A percentile compares a stretch with the other conserved stretches of the same genome.
These are phyloP conservation scores for Saccharomycopsis malanga DNA, from an alignment of 805 yeast genomes.

Conservation along the genomic window DNA sequence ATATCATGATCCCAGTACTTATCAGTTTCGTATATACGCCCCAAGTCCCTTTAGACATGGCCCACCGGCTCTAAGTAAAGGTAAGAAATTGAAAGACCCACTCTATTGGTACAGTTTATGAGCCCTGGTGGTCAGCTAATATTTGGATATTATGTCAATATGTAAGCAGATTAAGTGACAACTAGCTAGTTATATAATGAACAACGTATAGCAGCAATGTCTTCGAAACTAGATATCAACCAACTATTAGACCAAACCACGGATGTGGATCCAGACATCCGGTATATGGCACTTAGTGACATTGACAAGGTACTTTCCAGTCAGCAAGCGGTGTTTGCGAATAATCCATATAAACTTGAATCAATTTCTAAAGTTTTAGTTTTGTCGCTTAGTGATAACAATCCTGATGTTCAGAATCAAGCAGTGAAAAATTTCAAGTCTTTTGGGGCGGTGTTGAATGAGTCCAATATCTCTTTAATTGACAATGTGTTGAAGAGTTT, in stretches of 20 bases:
- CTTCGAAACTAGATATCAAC: neutral
- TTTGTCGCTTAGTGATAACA: constrained; percentile 6
- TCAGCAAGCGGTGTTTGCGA: neutral
- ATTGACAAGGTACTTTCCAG: constrained; percentile 39
- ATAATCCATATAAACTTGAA: neutral
- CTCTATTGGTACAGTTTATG: too few relatives aligned
- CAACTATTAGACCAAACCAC: constrained; percentile 3
- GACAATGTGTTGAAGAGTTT: neutral
- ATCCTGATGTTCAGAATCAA: constrained; percentile 21
- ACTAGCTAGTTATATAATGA: too few relatives aligned
- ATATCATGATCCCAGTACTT: too few relatives aligned
- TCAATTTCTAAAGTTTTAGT: constrained; percentile 3
- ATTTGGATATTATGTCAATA: too few relatives aligned
- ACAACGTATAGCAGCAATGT: too few relatives aligned
- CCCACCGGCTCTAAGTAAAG: too few relatives aligned
- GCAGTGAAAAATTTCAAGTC: constrained; percentile 15
- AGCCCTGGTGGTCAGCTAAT: too few relatives aligned
- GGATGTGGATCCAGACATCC: constrained; percentile 71
- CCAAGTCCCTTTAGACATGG: too few relatives aligned
- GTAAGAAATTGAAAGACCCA: too few relatives aligned
- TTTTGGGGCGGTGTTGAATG: constrained; percentile 4
- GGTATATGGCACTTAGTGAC: constrained; percentile 83
- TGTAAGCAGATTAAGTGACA: too few relatives aligned
- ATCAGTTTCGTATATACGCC: too few relatives aligned
- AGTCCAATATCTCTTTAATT: neutral